These are phyloP conservation scores for Mayamaea pseudoterrestris DNA, from an alignment of 108 stramenopile genomes.

Conservation along the genomic window DNA sequence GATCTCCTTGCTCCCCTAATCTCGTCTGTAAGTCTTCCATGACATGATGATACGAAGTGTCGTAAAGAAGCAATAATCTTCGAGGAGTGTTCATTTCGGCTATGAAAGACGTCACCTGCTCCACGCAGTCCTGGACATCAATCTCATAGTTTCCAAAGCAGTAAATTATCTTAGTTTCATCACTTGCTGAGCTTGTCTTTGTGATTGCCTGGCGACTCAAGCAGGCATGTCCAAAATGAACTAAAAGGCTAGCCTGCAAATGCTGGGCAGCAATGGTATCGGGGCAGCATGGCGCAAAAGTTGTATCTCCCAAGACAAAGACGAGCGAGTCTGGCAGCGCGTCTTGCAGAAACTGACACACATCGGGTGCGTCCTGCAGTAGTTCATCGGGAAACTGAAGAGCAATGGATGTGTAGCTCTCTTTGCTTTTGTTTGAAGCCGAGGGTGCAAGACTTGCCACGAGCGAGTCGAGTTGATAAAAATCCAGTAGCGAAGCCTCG, in stretches of 20 bases:
- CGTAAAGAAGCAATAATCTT: conserved; percentile 58
- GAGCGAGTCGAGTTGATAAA: conserved; percentile 62
- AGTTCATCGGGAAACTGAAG: conserved; percentile 86
- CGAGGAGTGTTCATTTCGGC: no score
- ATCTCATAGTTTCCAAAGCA: conserved; percentile 48
- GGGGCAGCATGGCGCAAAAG: conserved; percentile 88
- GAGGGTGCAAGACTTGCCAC: conserved; percentile 1
- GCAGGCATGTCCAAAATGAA: conserved; percentile 91
- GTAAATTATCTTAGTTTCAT: conserved; percentile 50
- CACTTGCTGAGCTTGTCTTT: conserved; percentile 40
- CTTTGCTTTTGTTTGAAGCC: conserved; percentile 3
- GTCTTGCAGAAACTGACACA: conserved; percentile 59
- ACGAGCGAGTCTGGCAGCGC: conserved; percentile 41
- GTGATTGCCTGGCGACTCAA: no score
- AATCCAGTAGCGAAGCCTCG: conserved; percentile 37
- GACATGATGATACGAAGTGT: conserved; percentile 71
- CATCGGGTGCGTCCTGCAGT: conserved; percentile 57
- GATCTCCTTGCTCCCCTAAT: conserved; percentile 15
- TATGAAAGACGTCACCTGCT: no score
- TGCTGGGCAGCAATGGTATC: conserved; percentile 90
- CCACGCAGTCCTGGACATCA: conserved; percentile 14
- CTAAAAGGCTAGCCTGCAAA: conserved; percentile 78
- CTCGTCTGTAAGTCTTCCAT: conserved; percentile 38
- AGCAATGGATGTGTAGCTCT: conserved; percentile 35
- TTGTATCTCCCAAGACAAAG: conserved; percentile 92